Conservation (phyloP, 192 early-diverging fungal species). For the Backusella liffmaniae region DNA sequence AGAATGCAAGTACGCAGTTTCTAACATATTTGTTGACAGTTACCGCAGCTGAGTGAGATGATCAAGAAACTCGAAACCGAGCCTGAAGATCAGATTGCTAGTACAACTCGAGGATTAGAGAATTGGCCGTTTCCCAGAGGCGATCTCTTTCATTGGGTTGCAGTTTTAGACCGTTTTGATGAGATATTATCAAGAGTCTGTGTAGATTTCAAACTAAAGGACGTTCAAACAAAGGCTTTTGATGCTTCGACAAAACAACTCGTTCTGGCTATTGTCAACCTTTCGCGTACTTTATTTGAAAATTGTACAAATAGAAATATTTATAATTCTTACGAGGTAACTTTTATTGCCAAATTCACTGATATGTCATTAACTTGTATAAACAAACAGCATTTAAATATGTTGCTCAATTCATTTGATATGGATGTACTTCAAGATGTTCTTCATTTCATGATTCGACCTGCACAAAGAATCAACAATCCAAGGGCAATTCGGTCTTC, state of each 20-base stretch:
- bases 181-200: conserved; percentile 67
- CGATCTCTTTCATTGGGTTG: conserved; percentile 95
- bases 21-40: conserved; percentile 41
- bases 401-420: conserved; percentile 77
- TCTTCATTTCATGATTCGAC: conserved; percentile 79
- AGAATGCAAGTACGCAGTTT: neutral
- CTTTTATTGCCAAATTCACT: neutral
- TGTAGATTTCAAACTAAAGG: conserved; percentile 62
- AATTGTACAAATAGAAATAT: conserved; percentile 93
- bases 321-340: conserved; percentile 90
- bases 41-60: conserved; percentile 49
- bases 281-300: conserved; percentile 85
- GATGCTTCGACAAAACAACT: conserved; percentile 50
- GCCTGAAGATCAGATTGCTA: conserved; percentile 57
- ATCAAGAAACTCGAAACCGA: conserved; percentile 51
- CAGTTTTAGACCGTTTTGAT: conserved; percentile 93
- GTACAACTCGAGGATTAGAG: conserved; percentile 42
- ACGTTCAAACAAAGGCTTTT: conserved; percentile 63
- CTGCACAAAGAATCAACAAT: conserved; percentile 86
- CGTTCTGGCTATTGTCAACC: conserved; percentile 66
- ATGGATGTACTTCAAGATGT: conserved; percentile 77
- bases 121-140: conserved; percentile 85
- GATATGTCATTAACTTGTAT: neutral
- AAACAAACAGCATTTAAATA: conserved; percentile 67
- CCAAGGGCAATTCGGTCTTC: conserved; percentile 66